Evolutionary conservation across 2,329 filamentous ascomycete genomes (phyloP).

Genomic region (Gyromitra esculenta): DNA sequence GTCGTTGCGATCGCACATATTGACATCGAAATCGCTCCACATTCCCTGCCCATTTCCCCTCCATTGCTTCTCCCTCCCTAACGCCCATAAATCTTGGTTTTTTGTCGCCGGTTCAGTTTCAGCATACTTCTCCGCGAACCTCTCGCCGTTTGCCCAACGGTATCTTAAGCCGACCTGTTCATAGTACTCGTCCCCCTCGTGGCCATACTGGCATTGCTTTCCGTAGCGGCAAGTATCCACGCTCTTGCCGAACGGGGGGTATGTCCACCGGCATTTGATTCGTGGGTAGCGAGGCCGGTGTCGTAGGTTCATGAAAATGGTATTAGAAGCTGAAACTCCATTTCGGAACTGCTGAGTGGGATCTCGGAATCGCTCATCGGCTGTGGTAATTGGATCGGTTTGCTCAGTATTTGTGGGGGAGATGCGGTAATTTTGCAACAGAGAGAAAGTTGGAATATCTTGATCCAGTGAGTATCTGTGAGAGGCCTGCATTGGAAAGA

Average conservation of each 20-base stretch:
- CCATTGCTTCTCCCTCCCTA: slow-evolving; percentile 8
- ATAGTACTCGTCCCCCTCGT: slow-evolving; percentile 27
- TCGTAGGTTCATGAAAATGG: slow-evolving; percentile 32
- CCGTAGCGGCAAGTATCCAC: slow-evolving; percentile 16
- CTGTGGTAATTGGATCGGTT: background rate
- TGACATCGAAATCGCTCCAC: background rate
- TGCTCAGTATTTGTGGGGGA: background rate
- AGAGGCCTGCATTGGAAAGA: slow-evolving; percentile 5
- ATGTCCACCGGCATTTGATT: slow-evolving; percentile 14
- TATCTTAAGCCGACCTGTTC: slow-evolving; percentile 15
- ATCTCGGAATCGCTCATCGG: slow-evolving; percentile 28
- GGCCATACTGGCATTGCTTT: slow-evolving; percentile 19
- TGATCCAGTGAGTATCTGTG: background rate
- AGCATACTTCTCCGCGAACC: slow-evolving; percentile 13
- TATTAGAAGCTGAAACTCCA: slow-evolving; percentile 28
- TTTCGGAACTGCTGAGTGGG: slow-evolving; percentile 27
- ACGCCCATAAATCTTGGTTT: background rate
- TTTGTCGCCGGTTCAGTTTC: background rate
- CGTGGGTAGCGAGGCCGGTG: slow-evolving; percentile 17
- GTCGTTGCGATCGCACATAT: background rate
- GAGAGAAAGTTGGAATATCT: background rate
- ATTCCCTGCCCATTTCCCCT: background rate
- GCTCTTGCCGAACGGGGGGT: background rate
- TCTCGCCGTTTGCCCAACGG: slow-evolving; percentile 10
- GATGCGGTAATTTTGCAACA: background rate